A percentile compares a stretch with the other conserved stretches of the same genome.
Conservation (phyloP, 176 grass and related monocot species). For the barley (Hordeum vulgare) region MorexV3_pseudomolecules_assembly NC_058524.1:555485124-555485623, state of each 20-base stretch:
- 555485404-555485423: not conserved
- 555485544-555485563: not conserved
- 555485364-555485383: not conserved
- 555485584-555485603: not conserved
- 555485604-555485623: not conserved
- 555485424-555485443: not conserved
- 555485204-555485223: not conserved
- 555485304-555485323: not conserved
- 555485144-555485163: not conserved
- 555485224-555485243: not conserved
- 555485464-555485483: not conserved
- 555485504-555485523: not conserved
- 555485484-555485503: not conserved
- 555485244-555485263: not conserved
- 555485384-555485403: not conserved
- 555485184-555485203: not conserved
- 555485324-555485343: not conserved
- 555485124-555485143: not conserved
- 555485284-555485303: not conserved
- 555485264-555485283: not conserved
- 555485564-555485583: not conserved
- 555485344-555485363: not conserved
- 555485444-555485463: too few relatives aligned
- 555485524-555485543: not conserved
- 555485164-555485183: not conserved